Evolutionary conservation across 768 basidiomycete genomes (phyloP).

Genomic region (Russula olivacea): DNA sequence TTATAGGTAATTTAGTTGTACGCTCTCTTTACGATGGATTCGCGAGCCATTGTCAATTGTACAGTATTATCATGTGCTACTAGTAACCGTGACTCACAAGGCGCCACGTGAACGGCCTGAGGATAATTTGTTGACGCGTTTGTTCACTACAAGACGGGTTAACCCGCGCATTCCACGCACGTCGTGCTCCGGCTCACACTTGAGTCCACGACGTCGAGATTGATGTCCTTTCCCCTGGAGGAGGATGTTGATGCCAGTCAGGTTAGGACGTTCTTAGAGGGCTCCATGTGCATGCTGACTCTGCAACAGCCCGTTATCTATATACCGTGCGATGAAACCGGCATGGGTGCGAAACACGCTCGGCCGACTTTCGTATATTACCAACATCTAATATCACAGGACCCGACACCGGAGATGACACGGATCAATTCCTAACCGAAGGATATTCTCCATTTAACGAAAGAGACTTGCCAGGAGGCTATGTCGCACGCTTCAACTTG

Average conservation of each 20-base stretch:
- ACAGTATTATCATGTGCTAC: not conserved
- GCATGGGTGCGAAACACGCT: not conserved
- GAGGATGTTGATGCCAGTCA: slow-evolving; percentile 23
- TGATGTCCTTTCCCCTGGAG: slow-evolving; percentile 10
- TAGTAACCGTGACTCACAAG: not conserved
- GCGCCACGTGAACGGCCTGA: not conserved
- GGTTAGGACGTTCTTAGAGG: not conserved
- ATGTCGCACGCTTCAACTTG: slow-evolving; percentile 16
- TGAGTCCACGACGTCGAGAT: not conserved
- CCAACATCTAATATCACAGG: not conserved
- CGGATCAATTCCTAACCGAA: slow-evolving; percentile 4
- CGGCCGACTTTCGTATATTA: not conserved
- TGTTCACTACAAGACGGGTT: not conserved
- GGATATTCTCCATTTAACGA: slow-evolving; percentile 18
- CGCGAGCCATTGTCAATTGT: not conserved
- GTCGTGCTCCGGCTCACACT: not conserved
- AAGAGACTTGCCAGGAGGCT: slow-evolving; percentile 22
- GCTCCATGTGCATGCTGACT: not conserved
- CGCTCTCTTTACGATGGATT: not conserved
- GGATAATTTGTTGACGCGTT: not conserved
- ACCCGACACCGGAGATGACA: slow-evolving; percentile 1
- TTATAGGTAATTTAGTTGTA: not conserved
- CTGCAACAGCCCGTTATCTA: slow-evolving; percentile 18
- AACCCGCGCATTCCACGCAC: too few species aligned
- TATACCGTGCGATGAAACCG: slow-evolving; percentile 17